Conservation (phyloP, 306 rosid species). For the Castanea mollissima region DNA sequence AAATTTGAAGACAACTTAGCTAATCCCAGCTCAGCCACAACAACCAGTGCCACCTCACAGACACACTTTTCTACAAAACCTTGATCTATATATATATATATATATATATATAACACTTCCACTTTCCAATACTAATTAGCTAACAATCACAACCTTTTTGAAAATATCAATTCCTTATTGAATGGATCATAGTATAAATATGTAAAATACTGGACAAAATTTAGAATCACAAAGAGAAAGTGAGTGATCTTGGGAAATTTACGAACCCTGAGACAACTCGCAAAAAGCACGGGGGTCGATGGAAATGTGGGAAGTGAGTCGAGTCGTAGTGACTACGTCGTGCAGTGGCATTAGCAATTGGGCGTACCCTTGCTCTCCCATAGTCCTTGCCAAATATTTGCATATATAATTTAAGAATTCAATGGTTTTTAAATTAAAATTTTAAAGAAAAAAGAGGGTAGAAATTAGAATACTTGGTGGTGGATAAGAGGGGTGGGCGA, state of each 20-base stretch:
- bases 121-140: no score
- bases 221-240: background rate
- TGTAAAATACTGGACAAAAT: background rate
- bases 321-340: slow-evolving; percentile 39
- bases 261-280: slow-evolving; percentile 64
- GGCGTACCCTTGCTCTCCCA: slow-evolving; percentile 40
- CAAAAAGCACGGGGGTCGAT: slow-evolving; percentile 49
- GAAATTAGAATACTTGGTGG: slow-evolving; percentile 11
- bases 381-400: slow-evolving; percentile 17
- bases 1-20: no score
- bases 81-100: no score
- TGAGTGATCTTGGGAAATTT: background rate
- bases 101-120: no score
- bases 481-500: slow-evolving; percentile 32
- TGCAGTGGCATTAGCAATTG: slow-evolving; percentile 59
- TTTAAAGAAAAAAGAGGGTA: background rate
- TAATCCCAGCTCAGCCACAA: no score
- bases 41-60: no score
- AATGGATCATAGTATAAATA: no score
- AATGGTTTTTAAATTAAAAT: no score
- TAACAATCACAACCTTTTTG: no score
- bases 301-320: slow-evolving; percentile 46
- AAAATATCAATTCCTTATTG: no score
- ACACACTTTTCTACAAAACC: no score
- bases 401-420: background rate